Evolutionary conservation across 306 rosid species (phyloP), one percentile per base, ranked within the genome.

Genomic region (Prunus salicina): DNA sequence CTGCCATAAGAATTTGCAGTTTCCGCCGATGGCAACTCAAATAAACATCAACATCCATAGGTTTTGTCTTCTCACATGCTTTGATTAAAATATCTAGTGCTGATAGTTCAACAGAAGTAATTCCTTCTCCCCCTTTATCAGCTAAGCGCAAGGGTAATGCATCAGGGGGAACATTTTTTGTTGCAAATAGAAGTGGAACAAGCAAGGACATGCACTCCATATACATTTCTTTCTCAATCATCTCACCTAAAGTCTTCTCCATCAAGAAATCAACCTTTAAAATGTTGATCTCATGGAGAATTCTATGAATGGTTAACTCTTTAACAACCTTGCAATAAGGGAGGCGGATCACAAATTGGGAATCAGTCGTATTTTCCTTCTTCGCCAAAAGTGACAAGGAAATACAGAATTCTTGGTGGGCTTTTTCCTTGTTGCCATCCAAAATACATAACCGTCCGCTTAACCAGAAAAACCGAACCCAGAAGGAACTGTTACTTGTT

Each of bases 401-500:
- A 73, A 77, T 80, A 76, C 89, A 81, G 64, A 92, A 83, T 77
- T 95, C 95, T 79, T 89, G 91, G 60, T 83, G 88, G 53, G 97
- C 90, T 85, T 95, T 95, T 86, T 77, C 91, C 82, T 82, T 92
- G 89, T 92, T 84, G 27, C 89, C 91, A 73, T 95, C 96, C 73
- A 85, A 82, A 78, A 87, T 75, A 75, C 97, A 92, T 83, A 95
- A 75, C 76, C 96, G 90, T 69, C 98, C 97, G 74, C 97, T 92
- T 72, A 95, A 78, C 98, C 98, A 95, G 86, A 90, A 95, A 75
- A 89, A 92, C 19, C 91, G 92, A 80, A 84, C 83, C 98, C 98
- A 95, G 67, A 95, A 87, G 49, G 95, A 82, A 66, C 78, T 83
- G 46, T 90, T 83, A 66, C 76, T 82, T 72, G 80, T 78, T 75